Evolutionary conservation across 257 asterid genomes (phyloP), one percentile per base, ranked within the genome.

Genomic region (Scutellaria baicalensis): DNA sequence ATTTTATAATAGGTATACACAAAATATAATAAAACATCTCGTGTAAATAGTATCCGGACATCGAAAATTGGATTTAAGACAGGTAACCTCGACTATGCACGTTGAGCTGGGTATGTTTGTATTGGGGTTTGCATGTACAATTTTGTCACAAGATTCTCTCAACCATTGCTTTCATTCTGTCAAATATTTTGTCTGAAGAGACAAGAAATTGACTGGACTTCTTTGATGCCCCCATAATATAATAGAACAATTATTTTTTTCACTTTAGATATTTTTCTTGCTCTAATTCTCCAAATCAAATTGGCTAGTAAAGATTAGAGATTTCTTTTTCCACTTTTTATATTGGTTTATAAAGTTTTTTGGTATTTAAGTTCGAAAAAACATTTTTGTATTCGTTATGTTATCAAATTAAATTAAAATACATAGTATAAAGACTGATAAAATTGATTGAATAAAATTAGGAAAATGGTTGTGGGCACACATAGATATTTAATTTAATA

Each of bases 161-260:
- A 70, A 44, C 72, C 20, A 20, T 27, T 36, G 66, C 65, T 54
- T 70, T 67, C 65, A 76, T 68, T 67, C 66, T 47, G 77, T 57
- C 79, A 36, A 20, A 45, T 59, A 65, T 39, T 68, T 35, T 43
- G 74, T 70, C 63, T 61, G 58, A 48, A 42, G 82, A 56, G 80
- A 73, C 82, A 70, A 39, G 54, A 82, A 27, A 79, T 70, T 79
- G 82, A 73, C 82, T 36, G 3, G 16, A 48, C 78, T 39, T 7
- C 16, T 65, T 59, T 65, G 31, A 56, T 73, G 77, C 60, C 14
- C 64, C 61, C 54, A 2, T 50, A 3, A 27, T 27, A 27, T 27
- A 27, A 27, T 27, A 27, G 2, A 27, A 2, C 33, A 3, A 27
- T 27, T 27, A 27, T 1, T 27, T 27, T 27, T 27, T 27, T 27